Conservation (phyloP, 345 rosid genomes). For the Hibiscus syriacus region DNA sequence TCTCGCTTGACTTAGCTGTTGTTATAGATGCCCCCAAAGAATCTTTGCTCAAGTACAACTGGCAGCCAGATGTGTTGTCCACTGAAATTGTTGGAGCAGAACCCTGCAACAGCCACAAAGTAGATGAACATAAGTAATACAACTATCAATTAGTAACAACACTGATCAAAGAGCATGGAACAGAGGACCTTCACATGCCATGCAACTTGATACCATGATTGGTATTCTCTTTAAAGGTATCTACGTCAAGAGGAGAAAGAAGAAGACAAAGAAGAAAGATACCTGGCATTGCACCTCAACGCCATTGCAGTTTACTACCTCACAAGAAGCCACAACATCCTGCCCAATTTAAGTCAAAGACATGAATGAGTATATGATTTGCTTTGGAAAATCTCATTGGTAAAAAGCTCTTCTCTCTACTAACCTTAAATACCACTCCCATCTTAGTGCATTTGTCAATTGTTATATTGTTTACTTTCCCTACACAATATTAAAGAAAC, state of each 20-base stretch:
- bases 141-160: background rate
- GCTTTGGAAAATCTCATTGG: background rate
- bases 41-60: slow-evolving; percentile 73
- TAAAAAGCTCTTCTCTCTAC: slow-evolving; percentile 23
- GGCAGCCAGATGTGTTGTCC: slow-evolving; percentile 92
- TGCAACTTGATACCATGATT: background rate
- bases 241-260: background rate
- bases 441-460: slow-evolving; percentile 90
- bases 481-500: slow-evolving; percentile 37
- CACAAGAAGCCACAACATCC: slow-evolving; percentile 99
- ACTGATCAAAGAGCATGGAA: background rate
- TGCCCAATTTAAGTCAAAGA: slow-evolving; percentile 22
- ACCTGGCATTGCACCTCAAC: slow-evolving; percentile 99
- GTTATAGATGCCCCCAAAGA: slow-evolving; percentile 68
- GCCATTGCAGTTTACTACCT: slow-evolving; percentile 84
- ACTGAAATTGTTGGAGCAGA: slow-evolving; percentile 92
- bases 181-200: background rate
- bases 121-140: background rate
- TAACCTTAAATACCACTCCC: slow-evolving; percentile 86
- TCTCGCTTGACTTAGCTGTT: slow-evolving; percentile 93
- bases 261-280: slow-evolving; percentile 12
- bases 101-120: slow-evolving; percentile 43
- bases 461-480: slow-evolving; percentile 95
- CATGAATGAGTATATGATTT: slow-evolving; percentile 11
- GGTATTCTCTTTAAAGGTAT: background rate